phyloP scores from a whole-genome alignment of 192 early-diverging fungal genomes.

The Powellomyces hirtus region DNA sequence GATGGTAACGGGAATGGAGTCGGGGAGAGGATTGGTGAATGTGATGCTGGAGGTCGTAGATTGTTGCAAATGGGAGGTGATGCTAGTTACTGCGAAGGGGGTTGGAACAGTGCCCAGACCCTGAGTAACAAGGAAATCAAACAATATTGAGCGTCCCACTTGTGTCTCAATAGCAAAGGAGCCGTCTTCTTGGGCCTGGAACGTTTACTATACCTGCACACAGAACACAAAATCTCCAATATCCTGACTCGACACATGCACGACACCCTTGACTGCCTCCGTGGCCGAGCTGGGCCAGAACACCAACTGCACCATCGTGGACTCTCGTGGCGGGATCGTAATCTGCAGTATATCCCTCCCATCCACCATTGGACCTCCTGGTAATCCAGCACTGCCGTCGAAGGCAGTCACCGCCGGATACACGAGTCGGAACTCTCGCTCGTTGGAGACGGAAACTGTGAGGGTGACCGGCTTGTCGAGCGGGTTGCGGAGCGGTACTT shows the following conservation, averaged over 20 bases:
- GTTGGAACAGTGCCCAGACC: constrained; percentile 40
- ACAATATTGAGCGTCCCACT: too few species aligned
- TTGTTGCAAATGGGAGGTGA: constrained; percentile 32
- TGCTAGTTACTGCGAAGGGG: constrained; percentile 28
- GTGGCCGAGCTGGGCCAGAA: constrained; percentile 53
- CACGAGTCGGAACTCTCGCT: constrained; percentile 39
- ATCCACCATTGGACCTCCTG: neutral
- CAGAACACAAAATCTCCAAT: constrained; percentile 38
- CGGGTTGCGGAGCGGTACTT: constrained; percentile 26
- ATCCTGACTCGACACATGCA: constrained; percentile 19
- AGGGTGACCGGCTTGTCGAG: constrained; percentile 20
- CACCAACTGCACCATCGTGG: constrained; percentile 36
- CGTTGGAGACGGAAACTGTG: constrained; percentile 28
- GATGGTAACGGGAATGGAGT: constrained; percentile 42
- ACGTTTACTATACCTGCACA: constrained; percentile 28
- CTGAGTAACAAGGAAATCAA: constrained; percentile 11
- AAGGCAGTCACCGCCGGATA: constrained; percentile 9
- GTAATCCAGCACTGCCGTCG: neutral
- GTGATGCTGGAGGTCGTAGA: constrained; percentile 32
- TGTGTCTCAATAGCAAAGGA: too few species aligned
- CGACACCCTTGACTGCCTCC: constrained; percentile 13
- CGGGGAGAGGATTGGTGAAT: constrained; percentile 46
- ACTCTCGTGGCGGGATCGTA: constrained; percentile 31
- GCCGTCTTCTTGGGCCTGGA: too few species aligned
- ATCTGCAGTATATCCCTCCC: neutral